Evolutionary conservation across 1,284 basidiomycete species (phyloP).

Genomic region (Leccinum pseudoinsigne): DNA sequence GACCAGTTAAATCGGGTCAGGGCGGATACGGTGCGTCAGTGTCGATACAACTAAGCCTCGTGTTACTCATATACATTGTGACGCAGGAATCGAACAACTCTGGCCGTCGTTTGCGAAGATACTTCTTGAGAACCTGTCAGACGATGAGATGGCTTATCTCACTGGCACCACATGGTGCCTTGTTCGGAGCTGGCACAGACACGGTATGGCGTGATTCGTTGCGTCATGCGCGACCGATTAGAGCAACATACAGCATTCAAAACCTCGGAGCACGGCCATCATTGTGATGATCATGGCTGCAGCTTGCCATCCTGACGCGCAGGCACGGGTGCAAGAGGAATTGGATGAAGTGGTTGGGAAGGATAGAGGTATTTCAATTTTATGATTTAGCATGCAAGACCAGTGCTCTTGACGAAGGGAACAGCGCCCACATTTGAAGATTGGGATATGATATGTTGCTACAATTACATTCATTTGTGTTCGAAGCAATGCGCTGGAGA

Average conservation of each 20-base stretch:
- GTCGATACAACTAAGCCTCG: background rate
- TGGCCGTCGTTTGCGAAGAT: constrained; percentile 9
- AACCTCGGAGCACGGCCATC: constrained; percentile 10
- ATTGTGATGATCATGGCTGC: constrained; percentile 15
- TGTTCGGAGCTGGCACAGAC: constrained; percentile 12
- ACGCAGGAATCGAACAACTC: constrained; percentile 1
- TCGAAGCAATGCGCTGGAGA: constrained; percentile 42
- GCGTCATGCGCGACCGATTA: background rate
- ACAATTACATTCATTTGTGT: constrained; percentile 29
- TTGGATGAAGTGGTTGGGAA: constrained; percentile 14
- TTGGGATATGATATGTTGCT: constrained; percentile 8
- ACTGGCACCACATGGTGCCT: constrained; percentile 1
- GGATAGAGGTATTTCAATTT: constrained; percentile 10
- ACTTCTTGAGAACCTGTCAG: constrained; percentile 13
- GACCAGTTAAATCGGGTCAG: constrained; percentile 12
- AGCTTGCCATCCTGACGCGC: constrained; percentile 10
- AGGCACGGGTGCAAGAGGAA: constrained; percentile 16
- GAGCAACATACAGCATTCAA: background rate
- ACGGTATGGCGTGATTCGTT: constrained; percentile 4
- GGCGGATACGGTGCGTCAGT: constrained; percentile 5
- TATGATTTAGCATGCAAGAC: background rate
- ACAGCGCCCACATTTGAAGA: constrained; percentile 16
- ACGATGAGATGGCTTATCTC: constrained; percentile 20
- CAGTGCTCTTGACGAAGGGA: background rate
- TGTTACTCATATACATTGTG: background rate